phyloP scores from a whole-genome alignment of 371 early-diverging fungal genomes.

The Smittium mucronatum region DNA sequence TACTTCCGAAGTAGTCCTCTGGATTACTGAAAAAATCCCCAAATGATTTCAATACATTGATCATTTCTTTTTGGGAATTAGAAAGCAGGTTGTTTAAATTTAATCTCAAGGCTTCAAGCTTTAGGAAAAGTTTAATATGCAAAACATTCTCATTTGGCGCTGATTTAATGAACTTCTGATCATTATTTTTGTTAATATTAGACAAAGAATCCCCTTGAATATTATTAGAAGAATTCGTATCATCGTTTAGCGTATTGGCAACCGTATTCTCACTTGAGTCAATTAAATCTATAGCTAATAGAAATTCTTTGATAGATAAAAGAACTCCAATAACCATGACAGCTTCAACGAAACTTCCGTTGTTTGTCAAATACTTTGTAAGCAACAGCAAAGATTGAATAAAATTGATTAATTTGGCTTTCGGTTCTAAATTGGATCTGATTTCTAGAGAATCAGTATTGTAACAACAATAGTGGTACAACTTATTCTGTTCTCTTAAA shows the following conservation, averaged over 20 bases:
- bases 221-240: slow-evolving; percentile 21
- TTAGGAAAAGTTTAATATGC: not conserved
- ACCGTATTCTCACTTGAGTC: slow-evolving; percentile 21
- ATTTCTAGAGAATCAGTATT: not conserved
- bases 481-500: not conserved
- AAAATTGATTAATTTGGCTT: not conserved
- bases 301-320: slow-evolving; percentile 11
- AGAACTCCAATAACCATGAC: slow-evolving; percentile 20
- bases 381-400: slow-evolving; percentile 16
- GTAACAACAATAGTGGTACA: slow-evolving; percentile 7
- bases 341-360: slow-evolving; percentile 27
- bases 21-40: not conserved
- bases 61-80: not conserved
- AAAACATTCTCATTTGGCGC: not conserved
- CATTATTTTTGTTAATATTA: not conserved
- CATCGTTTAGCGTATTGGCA: slow-evolving; percentile 16
- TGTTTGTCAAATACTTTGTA: slow-evolving; percentile 27
- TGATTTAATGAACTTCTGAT: not conserved
- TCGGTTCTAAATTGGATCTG: not conserved
- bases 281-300: not conserved
- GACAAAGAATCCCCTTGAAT: slow-evolving; percentile 20
- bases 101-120: not conserved
- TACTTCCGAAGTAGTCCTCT: not conserved
- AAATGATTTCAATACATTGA: not conserved
- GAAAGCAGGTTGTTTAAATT: not conserved